These are phyloP conservation scores for Populus tremula DNA, from an alignment of 345 rosid genomes.

Conservation along the genomic window DNA sequence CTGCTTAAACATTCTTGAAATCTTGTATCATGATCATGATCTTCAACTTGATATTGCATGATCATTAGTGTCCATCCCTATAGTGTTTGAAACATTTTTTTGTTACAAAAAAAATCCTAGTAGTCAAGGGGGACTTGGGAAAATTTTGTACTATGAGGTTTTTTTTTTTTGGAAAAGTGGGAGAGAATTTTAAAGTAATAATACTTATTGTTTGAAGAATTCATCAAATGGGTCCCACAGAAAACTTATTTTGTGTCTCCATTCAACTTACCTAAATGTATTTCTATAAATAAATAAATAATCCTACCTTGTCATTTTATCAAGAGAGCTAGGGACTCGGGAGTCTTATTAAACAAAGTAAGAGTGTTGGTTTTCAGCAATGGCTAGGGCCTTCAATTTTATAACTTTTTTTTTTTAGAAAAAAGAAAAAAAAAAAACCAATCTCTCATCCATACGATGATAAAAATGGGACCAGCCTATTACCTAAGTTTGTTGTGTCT, in stretches of 20 bases:
- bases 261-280: neutral
- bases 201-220: constrained; percentile 6
- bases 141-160: neutral
- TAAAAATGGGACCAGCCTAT: neutral
- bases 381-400: neutral
- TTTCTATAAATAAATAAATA: neutral
- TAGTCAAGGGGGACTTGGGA: neutral
- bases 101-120: neutral
- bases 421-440: neutral
- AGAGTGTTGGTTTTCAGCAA: neutral
- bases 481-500: neutral
- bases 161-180: neutral
- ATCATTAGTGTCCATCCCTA: neutral
- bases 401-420: no score
- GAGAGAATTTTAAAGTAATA: neutral
- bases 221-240: neutral
- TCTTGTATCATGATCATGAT: neutral
- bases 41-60: neutral
- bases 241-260: neutral
- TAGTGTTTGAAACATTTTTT: neutral
- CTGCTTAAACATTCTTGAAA: neutral
- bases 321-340: neutral
- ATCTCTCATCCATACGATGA: neutral
- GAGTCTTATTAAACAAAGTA: neutral
- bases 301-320: neutral